Base-by-base conservation (phyloP, 1,139 yeast genomes). In the Torulaspora globosa region DNA sequence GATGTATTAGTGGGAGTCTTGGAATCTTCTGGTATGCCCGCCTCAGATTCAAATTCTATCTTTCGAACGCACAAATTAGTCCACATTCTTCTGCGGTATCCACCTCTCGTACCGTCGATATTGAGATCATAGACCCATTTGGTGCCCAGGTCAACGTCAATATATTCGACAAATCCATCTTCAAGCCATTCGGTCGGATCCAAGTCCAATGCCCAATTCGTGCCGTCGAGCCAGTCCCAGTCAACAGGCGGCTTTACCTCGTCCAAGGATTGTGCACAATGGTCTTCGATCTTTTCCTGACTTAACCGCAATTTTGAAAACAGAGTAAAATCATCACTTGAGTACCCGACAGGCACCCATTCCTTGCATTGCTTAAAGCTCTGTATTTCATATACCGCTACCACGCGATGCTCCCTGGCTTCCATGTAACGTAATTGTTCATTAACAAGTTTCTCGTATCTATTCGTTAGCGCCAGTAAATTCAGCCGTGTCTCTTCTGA, bases 351-450 rank as follows among this genome's bases (percentile, higher is more conserved):
- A 16, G 69, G 55, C 30, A 65, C 73, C 96, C 96, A 87, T 46
- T 75, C 76, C 40, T 75, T 76, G 3, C 65, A 67, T 7, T 66
- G 62, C 59, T 79, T 74, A 48, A 76, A 72, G 53, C 68, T 68
- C 55, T 88, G 96, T 32, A 87, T 66, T 60, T 88, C 96, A 67
- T 71, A 88, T 1, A 84, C 75, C 57, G 84, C 88, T 12, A 82
- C 80, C 51, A 75, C 73, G 44, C 56, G 53, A 37, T 56, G 58
- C 37, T 68, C 71, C 36, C 61, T 59, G 6, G 66, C 62, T 40
- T 68, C 72, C 7, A 54, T 55, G 19, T 55, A 55, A 12, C 63
- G 66, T 46, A 74, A 68, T 39, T 70, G 64, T 29, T 63, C 58
- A 45, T 68, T 60, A 42, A 67, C 62, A 51, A 66, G 40, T 36